These are phyloP conservation scores for Polytrichum formosum DNA, from an alignment of 225 moss, liverwort and hornwort species.

Conservation along the genomic window DNA sequence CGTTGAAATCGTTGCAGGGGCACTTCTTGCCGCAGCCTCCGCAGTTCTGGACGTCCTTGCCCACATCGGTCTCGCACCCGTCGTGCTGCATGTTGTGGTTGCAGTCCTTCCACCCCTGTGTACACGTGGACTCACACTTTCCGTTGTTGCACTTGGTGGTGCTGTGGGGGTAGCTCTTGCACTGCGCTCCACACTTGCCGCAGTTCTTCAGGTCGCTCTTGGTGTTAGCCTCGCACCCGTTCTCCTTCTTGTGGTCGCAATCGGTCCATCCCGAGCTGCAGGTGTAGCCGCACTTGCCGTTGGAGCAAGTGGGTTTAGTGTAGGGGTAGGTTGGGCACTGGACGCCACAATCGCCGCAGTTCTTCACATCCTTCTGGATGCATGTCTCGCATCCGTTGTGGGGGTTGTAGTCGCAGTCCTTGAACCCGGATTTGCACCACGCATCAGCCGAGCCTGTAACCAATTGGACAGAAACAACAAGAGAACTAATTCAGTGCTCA, in stretches of 20 bases:
- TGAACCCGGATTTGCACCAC: neutral
- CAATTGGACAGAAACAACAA: no score
- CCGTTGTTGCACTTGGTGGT: conserved; percentile 1
- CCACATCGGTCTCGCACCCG: conserved; percentile 6
- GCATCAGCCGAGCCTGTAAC: conserved; percentile 1
- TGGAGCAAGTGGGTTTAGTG: neutral
- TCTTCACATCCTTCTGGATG: neutral
- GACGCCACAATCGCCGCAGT: conserved; percentile 3
- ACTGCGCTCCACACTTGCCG: neutral
- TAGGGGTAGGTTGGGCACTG: neutral
- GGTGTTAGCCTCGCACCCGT: neutral
- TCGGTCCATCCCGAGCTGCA: conserved; percentile 1
- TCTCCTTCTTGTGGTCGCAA: neutral
- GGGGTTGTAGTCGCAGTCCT: conserved; percentile 3
- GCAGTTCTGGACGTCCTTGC: conserved; percentile 2
- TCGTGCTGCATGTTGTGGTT: neutral
- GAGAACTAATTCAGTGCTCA: no score
- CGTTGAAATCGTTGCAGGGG: neutral
- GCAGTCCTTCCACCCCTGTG: neutral
- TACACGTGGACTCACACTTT: neutral
- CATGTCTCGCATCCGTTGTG: conserved; percentile 5
- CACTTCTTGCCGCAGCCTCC: neutral
- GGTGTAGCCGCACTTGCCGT: neutral
- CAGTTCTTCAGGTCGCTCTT: neutral
- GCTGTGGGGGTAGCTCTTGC: neutral